Percentiles rank a stretch among this genome's conserved stretches.
Conservation (phyloP, 805 yeast species). For the Yamadazyma scolyti region DNA sequence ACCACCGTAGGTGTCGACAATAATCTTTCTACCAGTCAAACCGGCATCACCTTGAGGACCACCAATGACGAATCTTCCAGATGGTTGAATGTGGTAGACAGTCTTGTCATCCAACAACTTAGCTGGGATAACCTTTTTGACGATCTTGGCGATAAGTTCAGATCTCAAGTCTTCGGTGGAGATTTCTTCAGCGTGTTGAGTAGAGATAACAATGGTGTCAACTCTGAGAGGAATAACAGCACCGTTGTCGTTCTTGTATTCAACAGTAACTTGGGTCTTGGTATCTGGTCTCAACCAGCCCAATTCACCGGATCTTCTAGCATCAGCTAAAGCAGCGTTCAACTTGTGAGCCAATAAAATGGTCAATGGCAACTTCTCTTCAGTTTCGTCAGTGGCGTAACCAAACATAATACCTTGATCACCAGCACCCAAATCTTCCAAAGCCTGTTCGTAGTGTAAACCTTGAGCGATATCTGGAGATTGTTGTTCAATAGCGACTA, state of each 20-base stretch:
- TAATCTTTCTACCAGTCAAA: constrained; percentile 98
- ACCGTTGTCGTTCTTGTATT: constrained; percentile 91
- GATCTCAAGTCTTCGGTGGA: constrained; percentile 87
- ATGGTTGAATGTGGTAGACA: constrained; percentile 97
- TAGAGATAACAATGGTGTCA: constrained; percentile 95
- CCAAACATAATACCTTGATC: constrained; percentile 99
- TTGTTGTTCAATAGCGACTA: constrained; percentile 99
- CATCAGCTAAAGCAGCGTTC: constrained; percentile 94
- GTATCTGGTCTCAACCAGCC: constrained; percentile 99
- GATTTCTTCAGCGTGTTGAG: constrained; percentile 97
- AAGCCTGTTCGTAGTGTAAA: constrained; percentile 91
- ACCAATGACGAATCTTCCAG: constrained; percentile 99
- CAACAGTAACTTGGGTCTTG: constrained; percentile 98
- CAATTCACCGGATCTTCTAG: constrained; percentile 93
- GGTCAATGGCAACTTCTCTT: constrained; percentile 95
- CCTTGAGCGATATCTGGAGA: constrained; percentile 99
- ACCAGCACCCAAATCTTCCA: constrained; percentile 99
- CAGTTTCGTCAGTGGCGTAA: constrained; percentile 98
- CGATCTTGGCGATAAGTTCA: constrained; percentile 72
- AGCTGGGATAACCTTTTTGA: constrained; percentile 90
- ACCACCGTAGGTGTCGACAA: constrained; percentile 99
- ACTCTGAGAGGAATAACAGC: constrained; percentile 95
- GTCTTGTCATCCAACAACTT: constrained; percentile 91
- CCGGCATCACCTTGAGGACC: constrained; percentile 99
- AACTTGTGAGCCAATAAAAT: constrained; percentile 91